Evolutionary conservation across 1,284 basidiomycete species (phyloP).

Genomic region (Heterobasidion occidentale): DNA sequence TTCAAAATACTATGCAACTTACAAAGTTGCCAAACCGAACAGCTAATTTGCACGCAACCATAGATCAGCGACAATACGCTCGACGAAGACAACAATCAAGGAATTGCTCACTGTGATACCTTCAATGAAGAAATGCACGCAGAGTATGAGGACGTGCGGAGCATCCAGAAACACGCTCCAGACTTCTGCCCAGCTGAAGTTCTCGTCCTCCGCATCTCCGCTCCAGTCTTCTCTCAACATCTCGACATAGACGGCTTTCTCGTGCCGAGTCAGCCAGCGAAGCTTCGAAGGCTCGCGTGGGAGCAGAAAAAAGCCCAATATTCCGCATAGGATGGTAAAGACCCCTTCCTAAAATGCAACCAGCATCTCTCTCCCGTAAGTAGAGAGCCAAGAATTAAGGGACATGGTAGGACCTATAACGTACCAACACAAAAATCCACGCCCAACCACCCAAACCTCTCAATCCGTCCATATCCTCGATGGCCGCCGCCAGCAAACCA

Average conservation of each 20-base stretch:
- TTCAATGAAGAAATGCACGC: constrained; percentile 16
- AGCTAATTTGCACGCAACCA: constrained; percentile 4
- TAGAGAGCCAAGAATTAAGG: no score
- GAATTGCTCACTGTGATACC: constrained; percentile 12
- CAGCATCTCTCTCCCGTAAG: no score
- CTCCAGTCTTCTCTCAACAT: constrained; percentile 24
- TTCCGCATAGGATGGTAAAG: constrained; percentile 32
- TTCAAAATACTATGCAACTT: neutral
- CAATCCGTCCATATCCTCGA: constrained; percentile 43
- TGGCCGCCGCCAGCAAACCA: constrained; percentile 52
- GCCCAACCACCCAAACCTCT: constrained; percentile 41
- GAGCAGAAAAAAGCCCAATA: constrained; percentile 30
- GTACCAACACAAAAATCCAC: constrained; percentile 60
- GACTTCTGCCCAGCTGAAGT: constrained; percentile 21
- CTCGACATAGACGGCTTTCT: constrained; percentile 24
- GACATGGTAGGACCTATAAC: neutral
- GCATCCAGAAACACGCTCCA: constrained; percentile 21
- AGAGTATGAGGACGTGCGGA: constrained; percentile 19
- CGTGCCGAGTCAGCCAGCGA: constrained; percentile 24
- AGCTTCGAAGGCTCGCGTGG: constrained; percentile 32
- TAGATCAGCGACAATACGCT: neutral
- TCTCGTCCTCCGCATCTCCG: constrained; percentile 14
- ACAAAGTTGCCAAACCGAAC: constrained; percentile 18
- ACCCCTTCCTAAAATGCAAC: constrained; percentile 27
- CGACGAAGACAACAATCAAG: neutral